These are phyloP conservation scores for Hanseniaspora lachancei DNA, from an alignment of 805 yeast species.

Conservation along the genomic window DNA sequence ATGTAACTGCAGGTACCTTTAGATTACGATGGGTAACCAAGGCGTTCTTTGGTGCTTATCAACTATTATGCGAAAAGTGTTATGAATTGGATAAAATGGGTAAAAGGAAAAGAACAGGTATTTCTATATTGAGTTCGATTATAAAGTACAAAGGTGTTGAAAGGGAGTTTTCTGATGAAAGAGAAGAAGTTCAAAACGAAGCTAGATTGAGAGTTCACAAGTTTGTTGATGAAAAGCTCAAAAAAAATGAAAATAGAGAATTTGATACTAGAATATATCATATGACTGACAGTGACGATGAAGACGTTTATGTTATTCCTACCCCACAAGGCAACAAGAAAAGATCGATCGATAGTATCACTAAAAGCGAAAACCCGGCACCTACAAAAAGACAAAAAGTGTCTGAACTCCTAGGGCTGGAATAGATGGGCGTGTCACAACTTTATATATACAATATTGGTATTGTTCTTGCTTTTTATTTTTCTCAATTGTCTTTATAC, in stretches of 20 bases:
- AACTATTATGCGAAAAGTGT: slow-evolving; percentile 58
- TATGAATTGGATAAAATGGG: slow-evolving; percentile 56
- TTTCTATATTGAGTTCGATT: slow-evolving; percentile 66
- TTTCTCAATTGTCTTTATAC: slow-evolving; percentile 20
- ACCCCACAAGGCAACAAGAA: slow-evolving; percentile 15
- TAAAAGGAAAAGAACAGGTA: slow-evolving; percentile 53
- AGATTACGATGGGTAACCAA: slow-evolving; percentile 67
- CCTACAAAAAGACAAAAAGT: slow-evolving; percentile 12
- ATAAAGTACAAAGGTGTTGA: slow-evolving; percentile 61
- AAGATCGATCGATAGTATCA: slow-evolving; percentile 14
- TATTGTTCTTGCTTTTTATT: neutral
- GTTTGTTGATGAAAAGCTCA: slow-evolving; percentile 8
- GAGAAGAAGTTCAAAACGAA: slow-evolving; percentile 47
- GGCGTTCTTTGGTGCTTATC: slow-evolving; percentile 82
- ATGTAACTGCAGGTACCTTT: slow-evolving; percentile 74
- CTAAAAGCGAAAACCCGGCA: neutral
- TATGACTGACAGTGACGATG: slow-evolving; percentile 18
- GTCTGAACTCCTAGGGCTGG: slow-evolving; percentile 3
- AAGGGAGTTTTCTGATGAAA: slow-evolving; percentile 66
- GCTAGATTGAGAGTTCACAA: slow-evolving; percentile 28
- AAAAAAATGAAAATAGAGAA: slow-evolving; percentile 21
- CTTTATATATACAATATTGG: neutral
- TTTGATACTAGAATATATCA: slow-evolving; percentile 23
- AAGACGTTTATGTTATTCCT: slow-evolving; percentile 16
- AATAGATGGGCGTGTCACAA: neutral